Conservation (phyloP, 2,329 filamentous ascomycete genomes). For the Thermoascus crustaceus region DNA sequence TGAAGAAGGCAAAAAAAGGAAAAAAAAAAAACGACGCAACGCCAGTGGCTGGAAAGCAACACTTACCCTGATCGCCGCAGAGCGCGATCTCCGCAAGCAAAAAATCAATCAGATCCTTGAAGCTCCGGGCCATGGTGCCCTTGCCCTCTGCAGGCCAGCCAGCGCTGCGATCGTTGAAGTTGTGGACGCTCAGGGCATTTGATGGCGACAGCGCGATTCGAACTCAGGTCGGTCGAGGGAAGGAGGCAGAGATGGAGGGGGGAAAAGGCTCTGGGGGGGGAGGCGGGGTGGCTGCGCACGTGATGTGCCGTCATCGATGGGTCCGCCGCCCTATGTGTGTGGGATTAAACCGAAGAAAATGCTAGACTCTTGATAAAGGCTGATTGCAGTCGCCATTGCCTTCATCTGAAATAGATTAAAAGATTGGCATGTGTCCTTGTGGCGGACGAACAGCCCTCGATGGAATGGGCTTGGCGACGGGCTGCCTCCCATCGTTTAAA, state of each 20-base stretch:
- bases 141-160: background rate
- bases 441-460: no score
- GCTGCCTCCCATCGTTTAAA: no score
- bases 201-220: constrained; percentile 7
- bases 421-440: no score
- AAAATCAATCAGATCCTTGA: constrained; percentile 51
- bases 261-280: no score
- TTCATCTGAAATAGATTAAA: no score
- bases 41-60: constrained; percentile 8
- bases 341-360: no score
- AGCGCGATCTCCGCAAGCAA: constrained; percentile 53
- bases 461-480: no score
- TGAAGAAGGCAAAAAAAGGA: background rate
- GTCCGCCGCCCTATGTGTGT: no score
- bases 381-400: no score
- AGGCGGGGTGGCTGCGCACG: no score
- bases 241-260: constrained; percentile 3
- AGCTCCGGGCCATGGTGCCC: constrained; percentile 38
- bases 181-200: background rate
- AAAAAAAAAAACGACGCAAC: background rate
- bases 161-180: constrained; percentile 1
- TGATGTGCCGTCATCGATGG: no score
- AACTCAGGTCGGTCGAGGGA: constrained; percentile 7
- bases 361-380: no score
- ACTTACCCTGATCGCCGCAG: constrained; percentile 50